A percentile compares a stretch with the other conserved stretches of the same genome.
phyloP scores from a whole-genome alignment of 2,329 filamentous ascomycete species.

The Colletotrichum sp. region DNA sequence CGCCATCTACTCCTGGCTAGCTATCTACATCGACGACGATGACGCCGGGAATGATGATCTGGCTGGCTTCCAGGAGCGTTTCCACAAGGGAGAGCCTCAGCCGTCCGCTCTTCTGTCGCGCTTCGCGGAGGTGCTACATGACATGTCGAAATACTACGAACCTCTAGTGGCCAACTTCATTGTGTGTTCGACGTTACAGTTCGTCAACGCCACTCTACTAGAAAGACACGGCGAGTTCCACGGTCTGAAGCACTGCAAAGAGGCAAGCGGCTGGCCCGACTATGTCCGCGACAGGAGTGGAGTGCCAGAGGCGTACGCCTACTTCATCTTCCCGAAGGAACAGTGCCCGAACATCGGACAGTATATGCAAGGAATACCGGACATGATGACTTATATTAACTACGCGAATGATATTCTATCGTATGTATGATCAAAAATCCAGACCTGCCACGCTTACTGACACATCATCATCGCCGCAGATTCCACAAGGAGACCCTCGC shows the following conservation, averaged over 20 bases:
- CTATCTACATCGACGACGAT: background rate
- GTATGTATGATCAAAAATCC: background rate
- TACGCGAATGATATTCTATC: background rate
- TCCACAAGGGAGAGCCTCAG: background rate
- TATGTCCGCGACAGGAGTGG: background rate
- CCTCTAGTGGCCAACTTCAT: background rate
- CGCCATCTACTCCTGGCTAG: background rate
- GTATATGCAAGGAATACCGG: background rate
- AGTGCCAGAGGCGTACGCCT: background rate
- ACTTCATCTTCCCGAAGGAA: background rate
- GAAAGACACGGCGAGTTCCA: background rate
- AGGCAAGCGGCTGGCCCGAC: background rate
- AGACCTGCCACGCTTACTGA: background rate
- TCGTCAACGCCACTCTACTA: accelerated
- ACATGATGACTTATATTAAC: background rate
- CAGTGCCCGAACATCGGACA: background rate
- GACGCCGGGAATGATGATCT: background rate
- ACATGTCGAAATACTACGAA: background rate
- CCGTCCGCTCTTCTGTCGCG: background rate
- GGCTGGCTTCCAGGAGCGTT: background rate
- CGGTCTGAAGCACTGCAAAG: background rate
- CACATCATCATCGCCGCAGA: background rate
- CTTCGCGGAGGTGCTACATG: background rate
- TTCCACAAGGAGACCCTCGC: background rate
- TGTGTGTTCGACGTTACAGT: background rate